Percentiles rank a stretch among this genome's conserved stretches.
Evolutionary conservation across 2,329 filamentous ascomycete genomes (phyloP).

Genomic region (Pseudogymnoascus sp.): DNA sequence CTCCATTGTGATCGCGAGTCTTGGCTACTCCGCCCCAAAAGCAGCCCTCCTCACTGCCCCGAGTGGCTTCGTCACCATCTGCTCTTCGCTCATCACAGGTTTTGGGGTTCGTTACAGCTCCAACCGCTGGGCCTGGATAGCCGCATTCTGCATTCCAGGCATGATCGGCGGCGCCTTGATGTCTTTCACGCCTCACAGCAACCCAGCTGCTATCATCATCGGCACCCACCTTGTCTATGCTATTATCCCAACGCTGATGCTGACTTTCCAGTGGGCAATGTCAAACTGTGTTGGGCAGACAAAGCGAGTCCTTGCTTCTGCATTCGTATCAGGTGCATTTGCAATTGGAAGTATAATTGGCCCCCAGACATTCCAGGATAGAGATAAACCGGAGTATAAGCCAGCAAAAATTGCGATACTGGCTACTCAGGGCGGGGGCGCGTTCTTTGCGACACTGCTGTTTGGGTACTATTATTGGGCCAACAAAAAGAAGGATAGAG

Average conservation of each 20-base stretch:
- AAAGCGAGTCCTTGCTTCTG: constrained; percentile 41
- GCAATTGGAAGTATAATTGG: constrained; percentile 47
- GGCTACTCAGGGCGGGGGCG: constrained; percentile 20
- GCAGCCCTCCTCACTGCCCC: constrained; percentile 37
- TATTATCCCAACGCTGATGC: constrained; percentile 34
- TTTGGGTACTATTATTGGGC: constrained; percentile 19
- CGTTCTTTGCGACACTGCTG: constrained; percentile 20
- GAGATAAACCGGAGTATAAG: constrained; percentile 42
- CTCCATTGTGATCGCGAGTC: constrained; percentile 19
- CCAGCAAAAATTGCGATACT: constrained; percentile 47
- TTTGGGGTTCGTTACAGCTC: constrained; percentile 31
- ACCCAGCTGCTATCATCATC: constrained; percentile 34
- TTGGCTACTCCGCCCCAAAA: constrained; percentile 35
- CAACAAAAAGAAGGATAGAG: constrained; percentile 22
- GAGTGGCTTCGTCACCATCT: constrained; percentile 33
- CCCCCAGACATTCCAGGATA: constrained; percentile 42
- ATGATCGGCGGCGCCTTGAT: constrained; percentile 38
- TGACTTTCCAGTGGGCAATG: constrained; percentile 27
- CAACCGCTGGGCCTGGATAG: constrained; percentile 34
- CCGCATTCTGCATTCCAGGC: constrained; percentile 36
- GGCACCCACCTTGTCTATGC: constrained; percentile 38
- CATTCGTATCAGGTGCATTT: constrained; percentile 39
- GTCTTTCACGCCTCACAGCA: constrained; percentile 29
- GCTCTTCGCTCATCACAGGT: constrained; percentile 32
- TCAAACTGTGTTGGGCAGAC: constrained; percentile 34